These are phyloP conservation scores for Terfezia boudieri DNA, from an alignment of 495 filamentous ascomycete species.

Conservation along the genomic window DNA sequence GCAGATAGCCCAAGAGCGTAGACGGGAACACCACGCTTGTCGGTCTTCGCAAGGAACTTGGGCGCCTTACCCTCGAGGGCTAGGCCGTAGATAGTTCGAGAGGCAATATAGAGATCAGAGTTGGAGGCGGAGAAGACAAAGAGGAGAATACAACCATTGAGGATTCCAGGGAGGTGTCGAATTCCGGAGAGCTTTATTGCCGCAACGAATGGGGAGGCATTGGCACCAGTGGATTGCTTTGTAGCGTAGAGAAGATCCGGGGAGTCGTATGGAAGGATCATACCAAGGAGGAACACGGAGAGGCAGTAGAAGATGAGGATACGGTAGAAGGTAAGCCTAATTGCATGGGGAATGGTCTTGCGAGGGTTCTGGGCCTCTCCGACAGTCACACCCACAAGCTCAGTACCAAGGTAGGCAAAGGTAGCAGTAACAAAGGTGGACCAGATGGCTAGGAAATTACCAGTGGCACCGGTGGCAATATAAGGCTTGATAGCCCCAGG, in stretches of 20 bases:
- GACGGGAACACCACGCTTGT: constrained; percentile 54
- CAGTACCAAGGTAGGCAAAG: constrained; percentile 69
- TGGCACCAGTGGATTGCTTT: constrained; percentile 21
- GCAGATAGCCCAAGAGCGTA: constrained; percentile 40
- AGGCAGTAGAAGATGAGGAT: constrained; percentile 66
- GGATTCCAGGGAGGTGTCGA: constrained; percentile 28
- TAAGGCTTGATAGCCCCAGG: constrained; percentile 37
- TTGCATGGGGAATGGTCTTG: constrained; percentile 54
- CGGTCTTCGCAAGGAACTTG: constrained; percentile 42
- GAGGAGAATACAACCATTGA: constrained; percentile 48
- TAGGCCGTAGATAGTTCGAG: constrained; percentile 57
- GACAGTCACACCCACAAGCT: constrained; percentile 61
- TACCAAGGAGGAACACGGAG: constrained; percentile 36
- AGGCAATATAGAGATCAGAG: constrained; percentile 63
- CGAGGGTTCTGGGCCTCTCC: constrained; percentile 61
- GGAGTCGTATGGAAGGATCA: constrained; percentile 32
- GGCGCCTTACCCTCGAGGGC: constrained; percentile 59
- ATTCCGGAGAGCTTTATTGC: constrained; percentile 35
- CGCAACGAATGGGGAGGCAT: constrained; percentile 39
- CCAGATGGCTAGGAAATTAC: constrained; percentile 54
- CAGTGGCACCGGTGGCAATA: constrained; percentile 21
- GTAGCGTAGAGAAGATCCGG: constrained; percentile 32
- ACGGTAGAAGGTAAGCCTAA: constrained; percentile 64
- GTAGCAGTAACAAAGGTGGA: constrained; percentile 53
- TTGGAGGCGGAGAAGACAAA: constrained; percentile 66